phyloP scores from a whole-genome alignment of 1,139 yeast genomes.

The Geotrichum cucujoidarum region DNA sequence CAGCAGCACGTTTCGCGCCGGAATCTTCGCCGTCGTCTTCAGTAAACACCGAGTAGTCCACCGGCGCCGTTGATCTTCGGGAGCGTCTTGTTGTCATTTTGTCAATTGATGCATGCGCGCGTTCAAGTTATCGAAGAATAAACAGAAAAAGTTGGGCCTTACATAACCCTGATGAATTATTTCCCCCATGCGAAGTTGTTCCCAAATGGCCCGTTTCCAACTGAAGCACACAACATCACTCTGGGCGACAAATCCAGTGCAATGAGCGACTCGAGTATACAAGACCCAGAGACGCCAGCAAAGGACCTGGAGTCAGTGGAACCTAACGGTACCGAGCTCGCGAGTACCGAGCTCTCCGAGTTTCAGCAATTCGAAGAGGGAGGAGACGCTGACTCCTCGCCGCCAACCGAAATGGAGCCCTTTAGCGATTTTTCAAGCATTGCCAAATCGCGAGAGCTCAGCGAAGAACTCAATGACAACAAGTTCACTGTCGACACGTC shows the following conservation, averaged over 20 bases:
- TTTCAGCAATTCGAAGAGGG: constrained; percentile 3
- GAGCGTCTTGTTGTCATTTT: constrained; percentile 20
- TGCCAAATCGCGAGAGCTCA: constrained; percentile 8
- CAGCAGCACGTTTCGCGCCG: constrained; percentile 12
- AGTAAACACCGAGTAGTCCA: constrained; percentile 27
- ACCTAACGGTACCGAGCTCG: not conserved
- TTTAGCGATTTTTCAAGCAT: constrained; percentile 17
- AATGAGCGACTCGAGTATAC: too few relatives aligned
- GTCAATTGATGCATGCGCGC: too few relatives aligned
- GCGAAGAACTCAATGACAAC: not conserved
- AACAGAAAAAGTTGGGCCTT: too few relatives aligned
- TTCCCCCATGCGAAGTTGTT: too few relatives aligned
- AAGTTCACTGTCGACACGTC: constrained; percentile 7
- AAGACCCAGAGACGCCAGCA: too few relatives aligned
- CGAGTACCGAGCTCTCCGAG: not conserved
- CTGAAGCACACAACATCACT: too few relatives aligned
- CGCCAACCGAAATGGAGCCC: constrained; percentile 3
- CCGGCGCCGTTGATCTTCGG: constrained; percentile 21
- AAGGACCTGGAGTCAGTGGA: not conserved
- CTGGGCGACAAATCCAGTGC: too few relatives aligned
- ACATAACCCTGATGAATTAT: too few relatives aligned
- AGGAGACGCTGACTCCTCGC: not conserved
- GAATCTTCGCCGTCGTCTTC: constrained; percentile 21
- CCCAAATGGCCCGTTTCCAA: too few relatives aligned
- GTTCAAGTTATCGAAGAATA: too few relatives aligned